Evolutionary conservation across 176 grass and related monocot species (phyloP).

Genomic region (Carex kokanica): DNA sequence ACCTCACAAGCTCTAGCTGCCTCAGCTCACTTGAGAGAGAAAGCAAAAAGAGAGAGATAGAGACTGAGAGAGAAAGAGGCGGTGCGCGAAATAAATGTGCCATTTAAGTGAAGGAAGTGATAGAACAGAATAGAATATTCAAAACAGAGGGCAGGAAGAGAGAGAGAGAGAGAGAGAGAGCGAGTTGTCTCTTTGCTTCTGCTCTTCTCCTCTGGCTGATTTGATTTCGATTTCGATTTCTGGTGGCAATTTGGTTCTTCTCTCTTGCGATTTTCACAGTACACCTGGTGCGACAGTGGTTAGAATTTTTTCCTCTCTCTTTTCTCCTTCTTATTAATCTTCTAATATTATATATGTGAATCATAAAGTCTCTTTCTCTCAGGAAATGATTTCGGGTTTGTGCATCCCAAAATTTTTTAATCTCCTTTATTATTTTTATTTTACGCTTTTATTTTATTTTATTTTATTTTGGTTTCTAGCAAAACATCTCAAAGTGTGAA

Average conservation of each 20-base stretch:
- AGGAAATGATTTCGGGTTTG: slow-evolving; percentile 1
- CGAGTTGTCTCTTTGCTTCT: background rate
- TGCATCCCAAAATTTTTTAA: background rate
- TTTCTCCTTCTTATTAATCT: background rate
- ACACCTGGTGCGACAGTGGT: background rate
- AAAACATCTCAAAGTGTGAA: background rate
- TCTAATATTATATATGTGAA: background rate
- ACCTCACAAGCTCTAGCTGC: slow-evolving; percentile 14
- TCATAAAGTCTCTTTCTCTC: background rate
- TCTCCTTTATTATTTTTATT: background rate
- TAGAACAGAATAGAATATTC: slow-evolving; percentile 13
- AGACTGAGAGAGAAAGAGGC: slow-evolving; percentile 20
- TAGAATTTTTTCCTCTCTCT: background rate
- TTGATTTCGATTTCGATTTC: background rate
- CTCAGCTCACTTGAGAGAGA: slow-evolving; percentile 27
- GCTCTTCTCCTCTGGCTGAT: background rate
- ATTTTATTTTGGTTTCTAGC: background rate
- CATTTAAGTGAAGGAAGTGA: slow-evolving; percentile 15
- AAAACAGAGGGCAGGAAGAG: background rate
- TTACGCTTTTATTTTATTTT: background rate
- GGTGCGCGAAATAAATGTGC: slow-evolving; percentile 26
- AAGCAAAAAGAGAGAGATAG: background rate
- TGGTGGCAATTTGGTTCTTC: slow-evolving; percentile 2
- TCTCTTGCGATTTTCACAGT: background rate
- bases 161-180: background rate